These are phyloP conservation scores for Neurospora sp. DNA, from an alignment of 495 filamentous ascomycete genomes.

Conservation along the genomic window DNA sequence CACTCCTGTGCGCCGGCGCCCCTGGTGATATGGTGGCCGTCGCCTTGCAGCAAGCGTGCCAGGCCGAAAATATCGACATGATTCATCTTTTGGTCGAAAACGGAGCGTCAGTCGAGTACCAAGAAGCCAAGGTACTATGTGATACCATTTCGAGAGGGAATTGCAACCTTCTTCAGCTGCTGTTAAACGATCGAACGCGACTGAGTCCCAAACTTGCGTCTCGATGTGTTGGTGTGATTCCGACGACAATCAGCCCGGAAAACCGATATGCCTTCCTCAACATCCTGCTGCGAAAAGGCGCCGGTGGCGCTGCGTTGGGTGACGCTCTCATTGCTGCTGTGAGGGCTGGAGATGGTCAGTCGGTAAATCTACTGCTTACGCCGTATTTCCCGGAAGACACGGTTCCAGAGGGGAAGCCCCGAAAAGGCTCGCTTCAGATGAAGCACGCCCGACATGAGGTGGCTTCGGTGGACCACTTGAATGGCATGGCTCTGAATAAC, in stretches of 20 bases:
- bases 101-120: slow-evolving; percentile 36
- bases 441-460: slow-evolving; percentile 29
- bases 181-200: slow-evolving; percentile 24
- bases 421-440: slow-evolving; percentile 17
- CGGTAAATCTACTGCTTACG: slow-evolving; percentile 31
- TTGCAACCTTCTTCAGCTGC: slow-evolving; percentile 27
- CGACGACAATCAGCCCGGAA: slow-evolving; percentile 30
- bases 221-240: slow-evolving; percentile 31
- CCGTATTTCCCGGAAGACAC: slow-evolving; percentile 23
- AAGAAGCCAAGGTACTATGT: slow-evolving; percentile 28
- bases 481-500: slow-evolving; percentile 30
- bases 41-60: slow-evolving; percentile 29
- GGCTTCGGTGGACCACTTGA: slow-evolving; percentile 35
- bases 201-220: slow-evolving; percentile 32
- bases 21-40: slow-evolving; percentile 28
- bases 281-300: slow-evolving; percentile 32
- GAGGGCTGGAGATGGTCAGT: slow-evolving; percentile 26
- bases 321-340: slow-evolving; percentile 33
- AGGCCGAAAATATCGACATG: slow-evolving; percentile 34
- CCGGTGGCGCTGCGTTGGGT: slow-evolving; percentile 24
- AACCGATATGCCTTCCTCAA: slow-evolving; percentile 29
- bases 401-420: slow-evolving; percentile 8
- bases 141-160: slow-evolving; percentile 27
- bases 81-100: slow-evolving; percentile 32
- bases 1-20: slow-evolving; percentile 37